A percentile compares a stretch with the other conserved stretches of the same genome.
These are phyloP conservation scores for Lentinula aciculospora DNA, from an alignment of 768 basidiomycete genomes.

Conservation along the genomic window DNA sequence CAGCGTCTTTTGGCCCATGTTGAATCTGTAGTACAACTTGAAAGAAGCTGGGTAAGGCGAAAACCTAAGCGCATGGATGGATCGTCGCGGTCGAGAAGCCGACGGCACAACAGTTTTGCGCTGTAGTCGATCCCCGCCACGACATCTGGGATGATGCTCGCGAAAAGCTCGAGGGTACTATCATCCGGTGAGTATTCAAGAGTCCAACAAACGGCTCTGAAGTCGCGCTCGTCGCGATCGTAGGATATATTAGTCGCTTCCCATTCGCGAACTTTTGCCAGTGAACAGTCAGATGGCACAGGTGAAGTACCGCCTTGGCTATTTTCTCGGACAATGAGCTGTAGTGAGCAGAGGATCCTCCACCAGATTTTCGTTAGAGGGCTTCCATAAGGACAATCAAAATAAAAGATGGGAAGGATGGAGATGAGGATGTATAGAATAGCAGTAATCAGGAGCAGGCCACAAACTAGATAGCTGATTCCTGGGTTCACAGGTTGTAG, in stretches of 20 bases:
- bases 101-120: slow-evolving; percentile 28
- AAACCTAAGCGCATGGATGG: slow-evolving; percentile 24
- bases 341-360: slow-evolving; percentile 18
- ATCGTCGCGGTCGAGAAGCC: slow-evolving; percentile 24
- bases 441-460: neutral
- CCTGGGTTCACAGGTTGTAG: slow-evolving; percentile 28
- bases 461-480: slow-evolving; percentile 14
- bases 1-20: slow-evolving; percentile 24
- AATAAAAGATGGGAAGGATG: slow-evolving; percentile 6
- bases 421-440: slow-evolving; percentile 10
- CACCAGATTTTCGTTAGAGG: slow-evolving; percentile 9
- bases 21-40: slow-evolving; percentile 21
- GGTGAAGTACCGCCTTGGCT: slow-evolving; percentile 13
- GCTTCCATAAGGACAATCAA: slow-evolving; percentile 11
- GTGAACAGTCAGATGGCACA: slow-evolving; percentile 11
- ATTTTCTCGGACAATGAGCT: slow-evolving; percentile 19
- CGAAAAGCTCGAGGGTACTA: slow-evolving; percentile 28
- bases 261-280: slow-evolving; percentile 26
- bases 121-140: slow-evolving; percentile 32
- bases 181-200: slow-evolving; percentile 28
- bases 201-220: slow-evolving; percentile 34
- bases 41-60: slow-evolving; percentile 29
- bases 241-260: slow-evolving; percentile 27
- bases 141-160: slow-evolving; percentile 28
- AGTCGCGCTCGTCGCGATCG: slow-evolving; percentile 30